Evolutionary conservation across 2,329 filamentous ascomycete species (phyloP).

Genomic region (Diaporthe nobilis): DNA sequence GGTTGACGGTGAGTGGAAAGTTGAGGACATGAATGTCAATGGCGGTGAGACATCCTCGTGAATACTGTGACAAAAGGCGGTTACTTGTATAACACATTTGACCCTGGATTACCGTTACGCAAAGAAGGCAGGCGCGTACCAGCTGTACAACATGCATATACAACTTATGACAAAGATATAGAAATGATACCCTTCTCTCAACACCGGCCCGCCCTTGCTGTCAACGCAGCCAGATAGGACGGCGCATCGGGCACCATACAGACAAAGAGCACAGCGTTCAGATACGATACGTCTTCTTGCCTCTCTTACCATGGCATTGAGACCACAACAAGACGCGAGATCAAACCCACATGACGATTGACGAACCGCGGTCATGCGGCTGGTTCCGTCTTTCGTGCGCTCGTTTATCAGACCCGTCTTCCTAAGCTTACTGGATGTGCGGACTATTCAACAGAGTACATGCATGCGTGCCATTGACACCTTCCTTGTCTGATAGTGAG

Average conservation of each 20-base stretch:
- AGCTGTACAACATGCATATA: conserved; percentile 33
- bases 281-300: conserved; percentile 76
- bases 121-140: neutral
- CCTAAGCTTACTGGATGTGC: conserved; percentile 68
- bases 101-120: neutral
- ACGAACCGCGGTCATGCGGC: conserved; percentile 43
- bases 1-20: conserved; percentile 80
- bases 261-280: conserved; percentile 61
- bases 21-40: conserved; percentile 80
- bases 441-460: conserved; percentile 78
- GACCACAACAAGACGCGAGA: conserved; percentile 76
- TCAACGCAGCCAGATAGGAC: neutral
- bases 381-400: conserved; percentile 47
- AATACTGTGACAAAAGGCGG: neutral
- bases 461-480: conserved; percentile 44
- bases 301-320: conserved; percentile 64
- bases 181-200: conserved; percentile 43
- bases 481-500: neutral
- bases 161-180: conserved; percentile 33
- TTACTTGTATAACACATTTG: neutral
- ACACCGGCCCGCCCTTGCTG: neutral
- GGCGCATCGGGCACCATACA: conserved; percentile 9
- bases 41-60: conserved; percentile 51
- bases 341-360: conserved; percentile 51
- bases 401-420: conserved; percentile 76